Evolutionary conservation across 768 basidiomycete species (phyloP).

Genomic region (Trametes punicea): DNA sequence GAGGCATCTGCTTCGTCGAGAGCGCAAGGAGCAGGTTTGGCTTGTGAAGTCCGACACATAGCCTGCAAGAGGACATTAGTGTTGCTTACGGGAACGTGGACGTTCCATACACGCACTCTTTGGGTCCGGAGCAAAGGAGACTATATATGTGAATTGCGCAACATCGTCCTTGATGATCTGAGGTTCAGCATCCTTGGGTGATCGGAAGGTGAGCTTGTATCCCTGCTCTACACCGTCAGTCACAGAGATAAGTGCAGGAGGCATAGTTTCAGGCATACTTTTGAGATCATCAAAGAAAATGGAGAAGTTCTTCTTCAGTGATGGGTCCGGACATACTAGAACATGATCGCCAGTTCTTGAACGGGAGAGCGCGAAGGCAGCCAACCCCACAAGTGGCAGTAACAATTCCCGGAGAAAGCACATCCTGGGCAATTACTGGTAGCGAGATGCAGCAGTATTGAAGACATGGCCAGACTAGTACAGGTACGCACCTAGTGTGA

Average conservation of each 20-base stretch:
- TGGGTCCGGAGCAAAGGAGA: conserved; percentile 80
- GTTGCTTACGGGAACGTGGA: not conserved
- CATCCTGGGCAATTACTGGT: conserved; percentile 7
- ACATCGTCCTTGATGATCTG: conserved; percentile 66
- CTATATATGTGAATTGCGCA: conserved; percentile 78
- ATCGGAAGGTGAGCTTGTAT: conserved; percentile 83
- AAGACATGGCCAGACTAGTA: not conserved
- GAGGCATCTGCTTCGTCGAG: conserved; percentile 68
- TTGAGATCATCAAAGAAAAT: conserved; percentile 78
- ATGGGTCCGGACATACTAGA: conserved; percentile 79
- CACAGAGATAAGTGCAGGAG: not conserved
- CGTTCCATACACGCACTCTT: conserved; percentile 61
- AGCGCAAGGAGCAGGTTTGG: conserved; percentile 86
- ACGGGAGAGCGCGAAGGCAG: conserved; percentile 14
- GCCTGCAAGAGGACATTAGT: not conserved
- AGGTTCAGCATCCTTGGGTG: conserved; percentile 71
- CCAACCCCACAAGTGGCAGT: conserved; percentile 14
- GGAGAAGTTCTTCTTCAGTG: conserved; percentile 68
- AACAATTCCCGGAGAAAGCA: conserved; percentile 18
- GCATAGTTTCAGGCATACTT: conserved; percentile 42
- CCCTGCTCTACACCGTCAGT: conserved; percentile 56
- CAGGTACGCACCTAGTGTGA: too few species aligned
- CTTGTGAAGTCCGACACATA: conserved; percentile 66
- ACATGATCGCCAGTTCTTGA: conserved; percentile 84
- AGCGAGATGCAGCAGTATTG: not conserved